Evolutionary conservation across 2,329 filamentous ascomycete species (phyloP), one percentile per base, ranked within the genome.

Genomic region (Cladophialophora yegresii): DNA sequence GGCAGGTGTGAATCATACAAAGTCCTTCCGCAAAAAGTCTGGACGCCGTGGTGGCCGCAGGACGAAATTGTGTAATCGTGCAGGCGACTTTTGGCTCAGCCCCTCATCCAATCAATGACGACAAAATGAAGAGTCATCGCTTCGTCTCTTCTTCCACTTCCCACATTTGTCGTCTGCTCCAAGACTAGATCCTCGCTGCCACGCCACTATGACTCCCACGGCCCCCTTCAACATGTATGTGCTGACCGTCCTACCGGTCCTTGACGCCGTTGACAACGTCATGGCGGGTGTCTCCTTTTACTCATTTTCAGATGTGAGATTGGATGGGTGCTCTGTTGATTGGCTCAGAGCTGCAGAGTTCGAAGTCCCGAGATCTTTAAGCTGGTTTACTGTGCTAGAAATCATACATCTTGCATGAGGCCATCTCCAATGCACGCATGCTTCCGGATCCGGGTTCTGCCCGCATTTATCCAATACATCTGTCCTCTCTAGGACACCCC

Each of bases 121-220:
- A n/a, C 28, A 20, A 9, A 12, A 4, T 28, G 16, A 49, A 55
- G 51, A 62, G 51, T 62, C 59, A 62, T 62, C 40, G 45, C 28
- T 28, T 4, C 28, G n/a, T n/a, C 16, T 23, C 23, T 40, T 16
- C 61, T 59, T 58, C 61, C 47, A 58, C 26, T 47, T 54, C 23
- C 56, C 50, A 22, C 20, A 40, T 58, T 28, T 28, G 47, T 22
- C 22, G 1, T 26, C 47, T 23, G 23, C 47, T 22, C 8, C 10
- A 12, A 22, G 47, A 26, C 9, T 7, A 49, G 26, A 28, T 28
- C 3, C 26, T 26, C 28, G 6, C 50, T 32, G 28, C 16, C 22
- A 32, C 50, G 28, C 22, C 13, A 16, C 51, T 54, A 32, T 32
- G 51, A 54, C 51, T 54, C 51, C 26, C 26, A 28, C 6, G 26